Evolutionary conservation across 495 filamentous ascomycete species (phyloP).

Genomic region (Lindgomyces ingoldianus): DNA sequence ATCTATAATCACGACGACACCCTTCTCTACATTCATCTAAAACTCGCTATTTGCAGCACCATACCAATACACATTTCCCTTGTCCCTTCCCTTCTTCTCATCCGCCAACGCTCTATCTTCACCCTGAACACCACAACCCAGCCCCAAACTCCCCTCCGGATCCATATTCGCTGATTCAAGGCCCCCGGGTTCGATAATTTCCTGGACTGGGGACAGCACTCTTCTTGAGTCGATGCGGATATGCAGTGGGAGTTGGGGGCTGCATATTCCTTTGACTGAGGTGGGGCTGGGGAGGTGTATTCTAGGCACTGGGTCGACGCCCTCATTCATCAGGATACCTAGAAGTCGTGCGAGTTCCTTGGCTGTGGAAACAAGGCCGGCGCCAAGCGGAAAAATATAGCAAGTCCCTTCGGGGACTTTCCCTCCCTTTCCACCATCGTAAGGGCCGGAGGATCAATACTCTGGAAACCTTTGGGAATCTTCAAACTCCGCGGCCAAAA

Average conservation of each 20-base stretch:
- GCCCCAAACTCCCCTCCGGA: conserved; percentile 18
- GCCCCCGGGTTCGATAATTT: background rate
- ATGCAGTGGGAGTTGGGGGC: conserved; percentile 5
- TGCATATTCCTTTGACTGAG: background rate
- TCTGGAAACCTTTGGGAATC: background rate
- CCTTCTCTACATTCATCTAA: conserved; percentile 25
- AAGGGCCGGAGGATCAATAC: conserved; percentile 11
- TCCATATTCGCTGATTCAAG: conserved; percentile 4
- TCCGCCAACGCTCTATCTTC: conserved; percentile 1
- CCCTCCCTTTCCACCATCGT: background rate
- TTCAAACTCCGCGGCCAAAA: conserved; percentile 22
- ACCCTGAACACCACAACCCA: conserved; percentile 24
- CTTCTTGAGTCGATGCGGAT: conserved; percentile 10
- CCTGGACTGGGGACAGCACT: background rate
- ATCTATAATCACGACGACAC: conserved; percentile 18
- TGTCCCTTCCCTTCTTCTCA: conserved; percentile 17
- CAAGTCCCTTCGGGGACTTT: conserved; percentile 11
- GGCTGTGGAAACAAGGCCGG: conserved; percentile 7
- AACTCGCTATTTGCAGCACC: conserved; percentile 31
- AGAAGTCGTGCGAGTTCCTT: conserved; percentile 9
- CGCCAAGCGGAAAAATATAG: conserved; percentile 17
- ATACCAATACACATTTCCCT: conserved; percentile 31
- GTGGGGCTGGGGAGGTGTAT: background rate
- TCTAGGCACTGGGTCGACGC: conserved; percentile 12
- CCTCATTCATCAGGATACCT: conserved; percentile 13